These are phyloP conservation scores for Anacardium occidentale DNA, from an alignment of 345 rosid genomes.

Conservation along the genomic window DNA sequence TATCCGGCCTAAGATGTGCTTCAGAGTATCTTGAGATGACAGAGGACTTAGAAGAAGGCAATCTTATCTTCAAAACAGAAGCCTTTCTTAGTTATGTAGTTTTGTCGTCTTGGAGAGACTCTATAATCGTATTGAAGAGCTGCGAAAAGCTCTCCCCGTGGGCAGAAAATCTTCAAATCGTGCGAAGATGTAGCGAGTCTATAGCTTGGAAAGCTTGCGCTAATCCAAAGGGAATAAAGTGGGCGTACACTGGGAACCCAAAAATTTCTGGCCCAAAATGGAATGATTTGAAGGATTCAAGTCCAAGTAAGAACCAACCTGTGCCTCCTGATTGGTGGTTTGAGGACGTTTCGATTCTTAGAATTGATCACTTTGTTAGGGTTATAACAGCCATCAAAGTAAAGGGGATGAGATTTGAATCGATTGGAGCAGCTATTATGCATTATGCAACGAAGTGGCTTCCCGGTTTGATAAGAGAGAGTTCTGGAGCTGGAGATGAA, in stretches of 20 bases:
- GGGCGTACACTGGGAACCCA: constrained; percentile 82
- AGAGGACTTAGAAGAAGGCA: constrained; percentile 98
- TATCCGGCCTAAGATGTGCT: constrained; percentile 84
- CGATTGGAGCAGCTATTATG: constrained; percentile 82
- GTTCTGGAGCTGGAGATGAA: constrained; percentile 47
- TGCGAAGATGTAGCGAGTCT: constrained; percentile 91
- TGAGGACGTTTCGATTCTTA: constrained; percentile 87
- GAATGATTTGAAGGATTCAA: constrained; percentile 71
- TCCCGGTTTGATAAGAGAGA: constrained; percentile 62
- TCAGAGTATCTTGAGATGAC: constrained; percentile 99
- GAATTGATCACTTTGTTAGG: constrained; percentile 92
- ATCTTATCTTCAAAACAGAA: constrained; percentile 94
- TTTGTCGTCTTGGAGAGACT: constrained; percentile 95
- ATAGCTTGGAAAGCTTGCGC: constrained; percentile 99
- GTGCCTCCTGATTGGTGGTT: constrained; percentile 99
- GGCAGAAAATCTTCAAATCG: constrained; percentile 98
- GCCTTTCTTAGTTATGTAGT: constrained; percentile 97
- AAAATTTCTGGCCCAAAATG: constrained; percentile 80
- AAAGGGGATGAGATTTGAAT: constrained; percentile 90
- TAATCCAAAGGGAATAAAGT: constrained; percentile 88
- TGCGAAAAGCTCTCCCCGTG: constrained; percentile 95
- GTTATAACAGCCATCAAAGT: constrained; percentile 94
- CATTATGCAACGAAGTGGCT: constrained; percentile 93
- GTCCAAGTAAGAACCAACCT: constrained; percentile 71
- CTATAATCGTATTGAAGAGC: constrained; percentile 78